These are phyloP conservation scores for Phytophthora capsici DNA, from an alignment of 352 stramenopile species.

Conservation along the genomic window DNA sequence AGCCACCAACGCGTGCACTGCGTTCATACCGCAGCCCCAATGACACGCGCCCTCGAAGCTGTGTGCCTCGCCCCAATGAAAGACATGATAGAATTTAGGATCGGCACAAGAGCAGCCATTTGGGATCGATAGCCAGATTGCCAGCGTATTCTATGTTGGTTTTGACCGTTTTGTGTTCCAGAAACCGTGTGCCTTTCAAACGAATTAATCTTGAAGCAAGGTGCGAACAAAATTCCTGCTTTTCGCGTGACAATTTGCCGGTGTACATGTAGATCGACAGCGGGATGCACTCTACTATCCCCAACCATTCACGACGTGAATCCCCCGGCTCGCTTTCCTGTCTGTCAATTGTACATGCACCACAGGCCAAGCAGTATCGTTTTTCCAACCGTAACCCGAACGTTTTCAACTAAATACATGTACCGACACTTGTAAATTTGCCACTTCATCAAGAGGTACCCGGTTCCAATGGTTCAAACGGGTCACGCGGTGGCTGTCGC, in stretches of 20 bases:
- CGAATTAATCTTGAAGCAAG: no score
- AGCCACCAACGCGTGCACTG: neutral
- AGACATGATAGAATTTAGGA: neutral
- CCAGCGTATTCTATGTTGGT: constrained; percentile 2
- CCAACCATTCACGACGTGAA: constrained; percentile 1
- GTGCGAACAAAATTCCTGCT: no score
- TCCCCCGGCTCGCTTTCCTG: constrained; percentile 3
- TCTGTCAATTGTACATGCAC: no score
- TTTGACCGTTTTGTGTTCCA: constrained; percentile 9
- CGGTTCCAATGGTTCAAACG: constrained; percentile 42
- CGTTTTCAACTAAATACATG: no score
- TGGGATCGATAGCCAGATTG: neutral
- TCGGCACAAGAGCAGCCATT: neutral
- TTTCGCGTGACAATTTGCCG: no score
- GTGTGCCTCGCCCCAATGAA: constrained; percentile 12
- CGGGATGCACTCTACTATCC: neutral
- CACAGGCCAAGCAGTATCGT: no score
- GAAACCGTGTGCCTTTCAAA: no score
- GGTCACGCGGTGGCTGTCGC: constrained; percentile 43
- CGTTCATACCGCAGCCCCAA: neutral
- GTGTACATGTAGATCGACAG: neutral
- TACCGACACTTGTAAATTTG: constrained; percentile 15
- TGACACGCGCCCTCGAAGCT: constrained; percentile 1
- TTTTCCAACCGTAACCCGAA: no score
- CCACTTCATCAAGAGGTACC: constrained; percentile 1